Evolutionary conservation across 306 rosid species (phyloP), one percentile per base, ranked within the genome.

Genomic region (Quercus cerris): DNA sequence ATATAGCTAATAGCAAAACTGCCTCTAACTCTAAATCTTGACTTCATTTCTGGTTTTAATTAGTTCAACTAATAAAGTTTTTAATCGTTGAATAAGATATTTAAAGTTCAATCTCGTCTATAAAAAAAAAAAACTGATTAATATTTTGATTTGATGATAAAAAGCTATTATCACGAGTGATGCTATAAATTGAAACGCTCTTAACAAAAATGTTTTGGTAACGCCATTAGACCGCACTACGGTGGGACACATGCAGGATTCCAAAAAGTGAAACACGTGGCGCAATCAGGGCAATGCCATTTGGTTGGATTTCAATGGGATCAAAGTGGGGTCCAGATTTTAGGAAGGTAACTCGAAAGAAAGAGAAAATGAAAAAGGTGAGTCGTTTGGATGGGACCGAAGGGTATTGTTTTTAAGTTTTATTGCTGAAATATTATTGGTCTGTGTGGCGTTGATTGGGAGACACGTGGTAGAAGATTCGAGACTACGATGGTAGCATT

Each of bases 91-190:
- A 41, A 41, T 41, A 41, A 41, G 12, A 41, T 0, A 41, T 41
- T 8, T 8, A 0, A 0, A 8, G 0, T 41, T 41, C 0, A 41
- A 8, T 41, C 1, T 8, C 0, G 0, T 2, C 1, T 41, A 41
- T 1, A n/a, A n/a, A n/a, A n/a, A n/a, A n/a, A n/a, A 41, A 41
- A 41, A 7, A 41, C 0, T 0, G 0, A 41, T 8, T 8, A 8
- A 0, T 2, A 0, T 8, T 0, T 41, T 41, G 0, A 41, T 8
- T 0, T 41, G 0, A 41, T 8, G 0, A 8, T 41, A 41, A 8
- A 41, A 0, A 41, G 0, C 0, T 41, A 41, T 41, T 8, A 41
- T 41, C 0, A 35, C 1, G 41, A 5, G 0, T 11, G 0, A 7
- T 7, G 0, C 0, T 0, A 38, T 38, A 7, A 0, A 0, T 2